These are phyloP conservation scores for Colletotrichum sp. DNA, from an alignment of 2,329 filamentous ascomycete species.

Conservation along the genomic window DNA sequence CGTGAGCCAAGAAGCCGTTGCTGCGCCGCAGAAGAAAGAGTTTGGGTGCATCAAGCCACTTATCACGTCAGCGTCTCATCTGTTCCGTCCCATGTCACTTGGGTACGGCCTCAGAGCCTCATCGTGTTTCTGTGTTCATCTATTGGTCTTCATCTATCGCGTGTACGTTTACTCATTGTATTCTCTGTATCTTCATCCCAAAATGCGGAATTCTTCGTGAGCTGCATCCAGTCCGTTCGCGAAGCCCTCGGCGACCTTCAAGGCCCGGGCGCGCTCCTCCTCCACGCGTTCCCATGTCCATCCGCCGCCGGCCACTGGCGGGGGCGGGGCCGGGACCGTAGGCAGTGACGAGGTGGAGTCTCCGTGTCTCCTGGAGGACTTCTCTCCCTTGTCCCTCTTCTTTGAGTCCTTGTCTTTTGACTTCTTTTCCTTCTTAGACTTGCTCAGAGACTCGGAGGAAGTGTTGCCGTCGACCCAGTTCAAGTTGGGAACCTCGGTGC, in stretches of 20 bases:
- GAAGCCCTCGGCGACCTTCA: neutral
- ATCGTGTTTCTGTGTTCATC: neutral
- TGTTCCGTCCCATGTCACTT: neutral
- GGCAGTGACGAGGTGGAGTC: neutral
- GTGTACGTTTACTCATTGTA: neutral
- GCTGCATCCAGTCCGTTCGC: slow-evolving; percentile 5
- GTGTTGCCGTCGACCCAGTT: neutral
- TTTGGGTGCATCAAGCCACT: neutral
- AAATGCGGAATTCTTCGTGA: neutral
- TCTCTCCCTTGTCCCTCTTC: neutral
- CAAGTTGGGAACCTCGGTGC: neutral
- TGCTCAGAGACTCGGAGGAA: neutral
- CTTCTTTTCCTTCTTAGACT: neutral
- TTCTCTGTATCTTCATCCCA: neutral
- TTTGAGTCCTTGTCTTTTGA: neutral
- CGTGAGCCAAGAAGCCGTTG: neutral
- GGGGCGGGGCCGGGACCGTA: neutral
- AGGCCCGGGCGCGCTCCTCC: neutral
- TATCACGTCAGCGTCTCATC: slow-evolving; percentile 3
- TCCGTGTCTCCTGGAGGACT: neutral
- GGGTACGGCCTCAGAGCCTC: neutral
- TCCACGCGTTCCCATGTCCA: slow-evolving; percentile 16
- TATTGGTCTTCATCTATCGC: neutral
- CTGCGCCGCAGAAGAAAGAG: neutral
- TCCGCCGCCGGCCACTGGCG: neutral